These are phyloP conservation scores for Trichosporon sp. DNA, from an alignment of 1,284 basidiomycete genomes.

Conservation along the genomic window DNA sequence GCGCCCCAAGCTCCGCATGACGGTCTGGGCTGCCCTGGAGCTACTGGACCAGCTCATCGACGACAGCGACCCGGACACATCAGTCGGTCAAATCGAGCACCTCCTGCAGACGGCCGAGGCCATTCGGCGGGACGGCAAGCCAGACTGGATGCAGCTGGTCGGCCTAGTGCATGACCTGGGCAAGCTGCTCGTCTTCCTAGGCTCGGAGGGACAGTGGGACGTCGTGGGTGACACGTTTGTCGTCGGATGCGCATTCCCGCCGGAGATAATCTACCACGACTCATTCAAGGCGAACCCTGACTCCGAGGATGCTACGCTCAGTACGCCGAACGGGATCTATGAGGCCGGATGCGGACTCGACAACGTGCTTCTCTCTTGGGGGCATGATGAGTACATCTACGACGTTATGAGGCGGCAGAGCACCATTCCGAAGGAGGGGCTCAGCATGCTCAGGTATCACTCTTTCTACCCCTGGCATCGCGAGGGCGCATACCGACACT, in stretches of 20 bases:
- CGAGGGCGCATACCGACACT: constrained; percentile 71
- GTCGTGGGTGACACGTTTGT: constrained; percentile 81
- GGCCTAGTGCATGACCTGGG: constrained; percentile 79
- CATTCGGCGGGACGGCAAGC: constrained; percentile 79
- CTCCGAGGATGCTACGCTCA: constrained; percentile 61
- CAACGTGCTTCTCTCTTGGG: constrained; percentile 83
- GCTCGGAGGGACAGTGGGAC: constrained; percentile 72
- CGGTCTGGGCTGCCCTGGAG: constrained; percentile 85
- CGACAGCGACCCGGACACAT: constrained; percentile 59
- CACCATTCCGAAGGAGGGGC: constrained; percentile 66
- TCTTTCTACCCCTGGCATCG: constrained; percentile 92
- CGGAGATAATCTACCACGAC: constrained; percentile 73
- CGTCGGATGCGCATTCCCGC: constrained; percentile 73
- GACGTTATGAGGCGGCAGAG: constrained; percentile 28
- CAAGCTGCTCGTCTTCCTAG: constrained; percentile 70
- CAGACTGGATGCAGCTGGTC: constrained; percentile 66
- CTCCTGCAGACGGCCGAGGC: constrained; percentile 86
- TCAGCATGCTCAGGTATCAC: constrained; percentile 90
- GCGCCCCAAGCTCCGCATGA: constrained; percentile 31
- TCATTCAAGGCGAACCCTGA: constrained; percentile 74
- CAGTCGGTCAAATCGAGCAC: constrained; percentile 79
- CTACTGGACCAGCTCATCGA: constrained; percentile 81
- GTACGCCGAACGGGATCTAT: constrained; percentile 72
- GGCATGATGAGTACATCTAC: constrained; percentile 63
- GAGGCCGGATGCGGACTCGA: constrained; percentile 74